Conservation (phyloP, 768 basidiomycete genomes). For the Mrakia blollopis region DNA sequence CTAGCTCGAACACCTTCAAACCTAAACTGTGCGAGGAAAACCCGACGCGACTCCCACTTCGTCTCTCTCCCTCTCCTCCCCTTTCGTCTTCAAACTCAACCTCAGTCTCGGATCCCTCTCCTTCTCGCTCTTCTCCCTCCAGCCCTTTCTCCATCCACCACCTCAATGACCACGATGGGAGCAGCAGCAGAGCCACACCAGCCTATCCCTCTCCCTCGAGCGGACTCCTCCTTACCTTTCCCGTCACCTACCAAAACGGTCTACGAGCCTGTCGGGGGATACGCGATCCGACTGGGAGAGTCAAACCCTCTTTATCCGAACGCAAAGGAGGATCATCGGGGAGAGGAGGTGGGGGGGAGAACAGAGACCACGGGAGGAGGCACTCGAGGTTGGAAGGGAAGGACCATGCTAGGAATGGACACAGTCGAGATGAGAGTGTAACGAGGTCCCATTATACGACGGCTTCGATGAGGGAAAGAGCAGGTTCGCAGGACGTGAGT, state of each 20-base stretch:
- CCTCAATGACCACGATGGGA: neutral
- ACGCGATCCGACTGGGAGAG: neutral
- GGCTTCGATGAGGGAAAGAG: neutral
- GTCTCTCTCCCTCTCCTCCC: neutral
- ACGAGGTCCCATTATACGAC: neutral
- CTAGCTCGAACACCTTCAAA: neutral
- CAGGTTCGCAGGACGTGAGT: neutral
- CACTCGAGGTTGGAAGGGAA: neutral
- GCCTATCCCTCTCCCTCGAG: neutral
- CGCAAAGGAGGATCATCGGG: neutral
- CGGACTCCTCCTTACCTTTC: neutral
- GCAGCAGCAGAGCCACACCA: too few relatives aligned
- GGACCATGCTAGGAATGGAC: neutral
- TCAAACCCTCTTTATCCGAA: neutral
- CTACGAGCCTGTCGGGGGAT: slow-evolving; percentile 2
- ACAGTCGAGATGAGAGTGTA: neutral
- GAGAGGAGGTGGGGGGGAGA: neutral
- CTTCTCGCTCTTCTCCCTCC: neutral
- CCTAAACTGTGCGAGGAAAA: neutral
- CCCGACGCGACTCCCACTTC: neutral
- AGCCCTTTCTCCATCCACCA: neutral
- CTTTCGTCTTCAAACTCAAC: neutral
- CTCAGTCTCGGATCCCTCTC: neutral
- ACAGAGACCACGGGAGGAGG: neutral
- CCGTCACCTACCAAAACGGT: neutral